Percentiles rank a stretch among this genome's conserved stretches.
Evolutionary conservation across 2,329 filamentous ascomycete species (phyloP).

Genomic region (Colletotrichum sp.): DNA sequence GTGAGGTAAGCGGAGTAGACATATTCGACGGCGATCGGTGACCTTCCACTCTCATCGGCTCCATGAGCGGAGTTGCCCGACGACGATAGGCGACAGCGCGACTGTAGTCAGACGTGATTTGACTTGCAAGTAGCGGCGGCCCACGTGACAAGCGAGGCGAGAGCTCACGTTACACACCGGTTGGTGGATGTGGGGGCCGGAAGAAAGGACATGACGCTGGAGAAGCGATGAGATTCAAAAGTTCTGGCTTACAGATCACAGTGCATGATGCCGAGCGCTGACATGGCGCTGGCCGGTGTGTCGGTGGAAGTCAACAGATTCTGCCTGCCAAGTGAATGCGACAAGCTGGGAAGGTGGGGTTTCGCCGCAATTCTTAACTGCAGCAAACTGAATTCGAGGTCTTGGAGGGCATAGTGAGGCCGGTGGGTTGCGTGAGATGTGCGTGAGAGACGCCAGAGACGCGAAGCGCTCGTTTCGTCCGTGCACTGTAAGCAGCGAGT

Average conservation of each 20-base stretch:
- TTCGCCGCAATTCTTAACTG: background rate
- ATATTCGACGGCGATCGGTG: background rate
- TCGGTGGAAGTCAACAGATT: background rate
- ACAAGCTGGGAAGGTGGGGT: background rate
- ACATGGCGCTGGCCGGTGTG: background rate
- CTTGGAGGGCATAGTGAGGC: background rate
- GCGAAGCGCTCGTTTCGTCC: background rate
- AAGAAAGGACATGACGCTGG: background rate
- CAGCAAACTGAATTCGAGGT: background rate
- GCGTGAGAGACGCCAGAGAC: background rate
- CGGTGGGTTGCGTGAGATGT: background rate
- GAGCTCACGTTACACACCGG: background rate
- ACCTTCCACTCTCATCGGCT: background rate
- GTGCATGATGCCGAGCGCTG: conserved; percentile 5
- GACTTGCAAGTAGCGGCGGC: background rate
- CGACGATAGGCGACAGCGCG: background rate
- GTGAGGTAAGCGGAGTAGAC: background rate
- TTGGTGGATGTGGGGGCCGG: background rate
- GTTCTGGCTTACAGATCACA: conserved; percentile 8
- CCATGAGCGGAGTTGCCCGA: background rate
- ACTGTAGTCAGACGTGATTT: background rate
- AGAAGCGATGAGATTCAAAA: background rate
- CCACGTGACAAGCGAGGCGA: background rate
- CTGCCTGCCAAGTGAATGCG: background rate
- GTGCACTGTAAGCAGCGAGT: background rate